Base-by-base conservation (phyloP, 2,329 filamentous ascomycete species). In the Pseudocercospora cruenta region DNA sequence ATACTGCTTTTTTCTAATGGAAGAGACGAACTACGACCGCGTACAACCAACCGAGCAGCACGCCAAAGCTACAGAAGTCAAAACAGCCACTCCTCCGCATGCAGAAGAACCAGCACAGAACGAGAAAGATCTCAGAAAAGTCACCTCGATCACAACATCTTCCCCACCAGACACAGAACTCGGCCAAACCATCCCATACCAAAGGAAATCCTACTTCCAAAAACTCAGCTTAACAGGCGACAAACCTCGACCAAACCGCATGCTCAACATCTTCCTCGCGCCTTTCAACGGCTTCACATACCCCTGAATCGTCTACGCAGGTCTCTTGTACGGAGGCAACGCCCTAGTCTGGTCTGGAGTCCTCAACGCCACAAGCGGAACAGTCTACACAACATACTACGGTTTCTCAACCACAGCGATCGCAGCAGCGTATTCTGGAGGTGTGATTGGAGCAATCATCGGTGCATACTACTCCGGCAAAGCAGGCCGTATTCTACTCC, bases 1-100 rank as follows among this genome's bases (percentile, higher is more conserved):
- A n/a, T 81, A 86, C 67, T 76, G 85, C 2, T 87, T 87, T 76
- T 84, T 88, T 70, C 82, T 85, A 72, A 83, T 87, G 80, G 86
- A 88, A 73, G 86, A 88, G 73, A 87, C 86, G 2, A 88, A 85
- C 70, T 87, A 83, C 62, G 71, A 74, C 51, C 70, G 72, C 24
- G 43, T 43, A 1, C 53, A 60, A 12, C 53, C 55, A 19, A 14
- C n/a, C 3, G 31, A 16, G 2, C 14, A 58, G 12, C 58, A 65
- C 12, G 54, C 55, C 3, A 33, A 16, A 21, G 22, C 51, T 12
- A 31, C 57, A 4, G 65, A 67, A 6, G 55, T 12, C 49, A 21
- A 16, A 9, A 8, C 4, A 10, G 19, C 24, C 28, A 16, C 12
- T 19, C 58, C 16, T n/a, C 9, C 4, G 3, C 10, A 31, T 24